Percentiles rank a stretch among this genome's conserved stretches.
phyloP scores from a whole-genome alignment of 2,329 filamentous ascomycete species.

The Mycosphaerella sp. region DNA sequence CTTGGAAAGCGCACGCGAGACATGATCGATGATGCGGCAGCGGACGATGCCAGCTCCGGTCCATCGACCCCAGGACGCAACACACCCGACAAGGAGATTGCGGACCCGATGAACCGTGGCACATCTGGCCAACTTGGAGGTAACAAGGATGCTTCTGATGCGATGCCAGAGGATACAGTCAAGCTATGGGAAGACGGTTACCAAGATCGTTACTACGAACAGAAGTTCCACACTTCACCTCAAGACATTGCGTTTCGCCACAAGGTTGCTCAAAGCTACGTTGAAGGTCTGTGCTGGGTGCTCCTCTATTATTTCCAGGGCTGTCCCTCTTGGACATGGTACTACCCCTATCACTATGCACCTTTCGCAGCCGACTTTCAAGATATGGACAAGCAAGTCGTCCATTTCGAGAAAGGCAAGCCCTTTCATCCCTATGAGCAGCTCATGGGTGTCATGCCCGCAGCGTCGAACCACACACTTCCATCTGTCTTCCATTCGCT shows the following conservation, averaged over 20 bases:
- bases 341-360: slow-evolving; percentile 97
- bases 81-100: slow-evolving; percentile 43
- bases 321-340: slow-evolving; percentile 98
- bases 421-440: slow-evolving; percentile 94
- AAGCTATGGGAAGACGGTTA: slow-evolving; percentile 94
- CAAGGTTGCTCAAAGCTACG: slow-evolving; percentile 83
- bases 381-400: slow-evolving; percentile 69
- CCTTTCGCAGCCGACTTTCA: slow-evolving; percentile 95
- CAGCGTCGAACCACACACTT: slow-evolving; percentile 85
- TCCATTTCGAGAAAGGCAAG: slow-evolving; percentile 75
- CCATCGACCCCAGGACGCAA: slow-evolving; percentile 52
- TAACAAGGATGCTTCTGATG: slow-evolving; percentile 49
- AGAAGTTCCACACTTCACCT: slow-evolving; percentile 83
- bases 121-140: slow-evolving; percentile 34
- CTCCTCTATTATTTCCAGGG: slow-evolving; percentile 96
- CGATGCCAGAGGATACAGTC: slow-evolving; percentile 70
- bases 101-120: slow-evolving; percentile 26
- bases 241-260: slow-evolving; percentile 80
- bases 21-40: slow-evolving; percentile 55
- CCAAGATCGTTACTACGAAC: slow-evolving; percentile 90
- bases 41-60: slow-evolving; percentile 28
- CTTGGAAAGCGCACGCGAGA: slow-evolving; percentile 74
- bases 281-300: slow-evolving; percentile 92
- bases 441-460: slow-evolving; percentile 94
- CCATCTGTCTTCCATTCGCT: slow-evolving; percentile 81